These are phyloP conservation scores for Chaetothyriales sp. DNA, from an alignment of 2,329 filamentous ascomycete genomes.

Conservation along the genomic window DNA sequence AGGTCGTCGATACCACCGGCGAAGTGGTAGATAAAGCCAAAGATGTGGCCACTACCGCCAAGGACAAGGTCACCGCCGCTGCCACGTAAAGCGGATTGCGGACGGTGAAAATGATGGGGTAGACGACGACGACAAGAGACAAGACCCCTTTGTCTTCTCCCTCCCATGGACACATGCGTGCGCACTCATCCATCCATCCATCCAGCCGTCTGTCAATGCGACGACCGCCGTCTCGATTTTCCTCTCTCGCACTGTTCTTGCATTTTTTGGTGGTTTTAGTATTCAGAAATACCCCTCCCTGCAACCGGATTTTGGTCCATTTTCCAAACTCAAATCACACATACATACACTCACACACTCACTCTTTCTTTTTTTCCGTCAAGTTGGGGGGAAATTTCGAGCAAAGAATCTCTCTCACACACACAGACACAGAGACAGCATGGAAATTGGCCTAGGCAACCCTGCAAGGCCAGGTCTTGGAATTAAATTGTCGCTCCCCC, in stretches of 20 bases:
- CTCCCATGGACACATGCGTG: no score
- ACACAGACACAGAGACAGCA: neutral
- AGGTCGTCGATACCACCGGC: constrained; percentile 6
- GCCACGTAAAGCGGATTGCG: neutral
- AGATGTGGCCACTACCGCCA: neutral
- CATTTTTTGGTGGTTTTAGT: neutral
- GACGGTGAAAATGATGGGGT: no score
- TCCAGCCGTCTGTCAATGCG: no score
- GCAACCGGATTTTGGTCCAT: neutral
- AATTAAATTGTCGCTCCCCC: neutral
- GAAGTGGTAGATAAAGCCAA: neutral
- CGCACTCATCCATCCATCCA: no score
- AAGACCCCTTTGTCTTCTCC: no score
- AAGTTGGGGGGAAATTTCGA: neutral
- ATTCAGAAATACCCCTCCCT: neutral
- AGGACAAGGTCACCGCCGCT: neutral
- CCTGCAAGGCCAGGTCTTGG: neutral
- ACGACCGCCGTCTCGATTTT: no score
- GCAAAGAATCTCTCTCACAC: no score
- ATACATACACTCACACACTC: neutral
- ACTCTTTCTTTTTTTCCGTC: neutral
- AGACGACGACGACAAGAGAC: no score
- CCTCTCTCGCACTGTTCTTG: neutral
- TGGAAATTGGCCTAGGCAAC: neutral
- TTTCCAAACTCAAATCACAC: no score